Base-by-base conservation (phyloP, 768 basidiomycete species). In the Naganishia onofrii region DNA sequence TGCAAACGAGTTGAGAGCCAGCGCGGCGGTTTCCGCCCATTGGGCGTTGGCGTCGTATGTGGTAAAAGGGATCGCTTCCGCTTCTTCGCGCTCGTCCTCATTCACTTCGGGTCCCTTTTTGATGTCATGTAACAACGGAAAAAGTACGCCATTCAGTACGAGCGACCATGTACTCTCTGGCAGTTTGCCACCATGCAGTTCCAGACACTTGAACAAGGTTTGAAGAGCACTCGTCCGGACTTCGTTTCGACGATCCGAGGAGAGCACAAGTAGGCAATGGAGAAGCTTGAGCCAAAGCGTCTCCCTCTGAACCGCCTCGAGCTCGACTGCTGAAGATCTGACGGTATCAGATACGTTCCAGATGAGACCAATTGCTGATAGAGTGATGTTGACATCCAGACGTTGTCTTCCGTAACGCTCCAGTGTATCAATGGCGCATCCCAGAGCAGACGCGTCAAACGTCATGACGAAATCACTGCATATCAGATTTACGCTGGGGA, bases 311-410 rank as follows among this genome's bases (percentile, higher is more conserved):
- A 15, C 32, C 60, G 51, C 44, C 26, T 53, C 85, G 85, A 73
- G 88, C 88, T 26, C 91, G 86, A 77, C 91, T 90, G 52, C 57
- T 8, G 89, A 86, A 29, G 28, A 66, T 76, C 95, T 93, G 42
- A 98, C 91, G 0, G 92, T 90, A 77, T 99, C 95, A 0, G 94
- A 96, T 0, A 99, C 91, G 71, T 91, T 90, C 95, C 95, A 98
- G 5, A 99, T 83, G 2, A 97, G 82, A 66, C 92, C 93, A 69
- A 92, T 92, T 0, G 94, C 92, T 0, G 95, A 95, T 67, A 99
- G 82, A 0, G 93, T 91, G 68, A 99, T 95, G 75, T 99, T 99
- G 46, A 95, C 94, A 73, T 98, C 96, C 51, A 82, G 81, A 0
- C 88, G 85, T 76, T 98, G 95, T 21, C 89, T 86, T 9, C 94